A percentile compares a stretch with the other conserved stretches of the same genome.
Evolutionary conservation across 1,139 yeast species (phyloP).

Genomic region (Saccharomycopsis crataegensis): DNA sequence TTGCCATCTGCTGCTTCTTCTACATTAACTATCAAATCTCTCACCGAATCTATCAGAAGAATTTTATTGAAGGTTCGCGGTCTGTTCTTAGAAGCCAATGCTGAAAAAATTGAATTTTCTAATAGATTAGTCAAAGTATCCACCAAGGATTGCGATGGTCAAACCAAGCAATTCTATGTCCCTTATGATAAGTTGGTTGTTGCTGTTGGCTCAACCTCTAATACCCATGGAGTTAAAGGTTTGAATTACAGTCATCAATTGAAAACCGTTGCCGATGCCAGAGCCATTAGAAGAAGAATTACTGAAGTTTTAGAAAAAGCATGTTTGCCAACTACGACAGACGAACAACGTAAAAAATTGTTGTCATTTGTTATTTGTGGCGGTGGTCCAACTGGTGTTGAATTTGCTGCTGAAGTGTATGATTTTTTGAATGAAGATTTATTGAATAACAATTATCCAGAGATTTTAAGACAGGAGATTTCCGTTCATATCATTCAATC

Average conservation of each 20-base stretch:
- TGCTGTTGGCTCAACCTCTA: conserved; percentile 90
- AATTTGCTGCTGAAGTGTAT: conserved; percentile 90
- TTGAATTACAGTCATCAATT: conserved; percentile 82
- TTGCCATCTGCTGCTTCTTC: conserved; percentile 94
- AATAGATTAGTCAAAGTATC: conserved; percentile 55
- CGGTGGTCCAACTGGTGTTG: conserved; percentile 72
- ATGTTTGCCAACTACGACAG: conserved; percentile 63
- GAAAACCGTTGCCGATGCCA: conserved; percentile 81
- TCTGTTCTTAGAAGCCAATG: conserved; percentile 81
- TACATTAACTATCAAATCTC: conserved; percentile 82
- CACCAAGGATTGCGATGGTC: conserved; percentile 35
- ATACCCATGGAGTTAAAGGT: conserved; percentile 90
- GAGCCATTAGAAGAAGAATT: conserved; percentile 64
- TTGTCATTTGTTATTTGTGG: conserved; percentile 85
- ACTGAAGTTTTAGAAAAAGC: conserved; percentile 83
- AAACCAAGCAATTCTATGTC: conserved; percentile 40
- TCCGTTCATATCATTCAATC: conserved; percentile 86
- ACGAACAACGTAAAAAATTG: conserved; percentile 72
- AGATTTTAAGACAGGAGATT: conserved; percentile 63
- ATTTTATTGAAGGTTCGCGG: conserved; percentile 67
- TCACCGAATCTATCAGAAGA: conserved; percentile 76
- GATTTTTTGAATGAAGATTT: conserved; percentile 91
- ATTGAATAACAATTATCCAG: conserved; percentile 78
- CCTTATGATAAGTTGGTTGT: conserved; percentile 76
- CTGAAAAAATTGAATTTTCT: conserved; percentile 81